Evolutionary conservation across 768 basidiomycete species (phyloP).

Genomic region (Tephrocybe sp.): DNA sequence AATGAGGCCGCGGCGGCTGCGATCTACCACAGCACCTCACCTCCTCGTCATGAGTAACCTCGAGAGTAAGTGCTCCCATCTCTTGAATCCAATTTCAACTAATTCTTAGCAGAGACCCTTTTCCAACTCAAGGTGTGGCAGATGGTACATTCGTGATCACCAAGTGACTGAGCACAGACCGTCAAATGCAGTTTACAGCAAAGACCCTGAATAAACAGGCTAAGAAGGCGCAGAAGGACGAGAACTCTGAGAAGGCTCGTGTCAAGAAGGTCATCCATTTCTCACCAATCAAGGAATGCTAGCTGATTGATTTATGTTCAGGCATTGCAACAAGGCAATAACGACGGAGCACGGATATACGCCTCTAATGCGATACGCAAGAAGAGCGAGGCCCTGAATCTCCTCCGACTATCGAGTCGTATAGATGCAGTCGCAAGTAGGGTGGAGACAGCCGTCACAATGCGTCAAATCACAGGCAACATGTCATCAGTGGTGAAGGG

Average conservation of each 20-base stretch:
- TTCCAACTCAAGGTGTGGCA: slow-evolving; percentile 90
- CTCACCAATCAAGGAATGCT: not conserved
- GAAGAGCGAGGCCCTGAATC: slow-evolving; percentile 92
- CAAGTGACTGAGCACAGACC: not conserved
- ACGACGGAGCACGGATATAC: slow-evolving; percentile 96
- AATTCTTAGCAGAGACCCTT: slow-evolving; percentile 74
- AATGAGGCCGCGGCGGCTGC: slow-evolving; percentile 3
- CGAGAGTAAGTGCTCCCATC: slow-evolving; percentile 66
- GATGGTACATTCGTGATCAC: slow-evolving; percentile 7
- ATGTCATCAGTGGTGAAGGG: slow-evolving; percentile 97
- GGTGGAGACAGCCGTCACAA: slow-evolving; percentile 98
- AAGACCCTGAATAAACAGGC: slow-evolving; percentile 94
- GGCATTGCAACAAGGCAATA: slow-evolving; percentile 97
- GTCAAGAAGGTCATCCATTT: slow-evolving; percentile 78
- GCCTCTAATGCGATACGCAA: slow-evolving; percentile 98
- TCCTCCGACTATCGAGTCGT: slow-evolving; percentile 85
- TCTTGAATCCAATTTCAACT: slow-evolving; percentile 23
- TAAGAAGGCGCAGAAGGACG: slow-evolving; percentile 97
- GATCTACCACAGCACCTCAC: slow-evolving; percentile 7
- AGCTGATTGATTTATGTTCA: slow-evolving; percentile 30
- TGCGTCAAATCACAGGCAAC: slow-evolving; percentile 94
- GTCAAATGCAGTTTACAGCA: slow-evolving; percentile 80
- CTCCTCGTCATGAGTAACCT: slow-evolving; percentile 77
- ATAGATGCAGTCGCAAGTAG: slow-evolving; percentile 97
- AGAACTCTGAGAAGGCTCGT: slow-evolving; percentile 81